Evolutionary conservation across 164 flowering plant genomes (phyloP), one percentile per base, ranked within the genome.

Genomic region (Nymphaea thermarum): DNA sequence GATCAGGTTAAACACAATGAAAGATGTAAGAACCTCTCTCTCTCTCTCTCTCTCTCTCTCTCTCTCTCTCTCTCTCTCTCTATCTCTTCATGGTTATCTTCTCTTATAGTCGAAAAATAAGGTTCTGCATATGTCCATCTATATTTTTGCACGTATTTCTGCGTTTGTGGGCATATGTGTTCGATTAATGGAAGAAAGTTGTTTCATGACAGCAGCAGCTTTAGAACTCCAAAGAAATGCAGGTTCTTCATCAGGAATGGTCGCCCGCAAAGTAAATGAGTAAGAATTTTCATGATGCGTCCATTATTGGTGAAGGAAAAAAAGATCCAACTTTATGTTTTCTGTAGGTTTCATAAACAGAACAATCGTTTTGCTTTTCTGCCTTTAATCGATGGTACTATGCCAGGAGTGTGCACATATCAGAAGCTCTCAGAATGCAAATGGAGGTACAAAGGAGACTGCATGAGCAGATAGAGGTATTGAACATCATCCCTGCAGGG

Each of bases 381-480:
- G 10, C 11, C 64, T 62, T 7, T 10, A 41, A 62, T 62, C 42
- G 10, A 6, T 25, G 36, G 36, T 62, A 51, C 7, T 17, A 11
- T 71, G 71, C 74, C 73, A 80, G 85, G 80, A 86, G 82, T 75
- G 82, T 73, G 65, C 86, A 86, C 73, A 72, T 84, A 66, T 78
- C 72, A 68, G 87, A 85, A 78, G 84, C 83, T 17, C 80, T 82
- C 70, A 82, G 92, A 87, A 90, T 90, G 98, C 98, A 91, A 82
- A 84, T 87, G 92, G 99, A 94, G 80, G 98, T 91, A 65, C 93
- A 91, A 72, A 85, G 99, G 82, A 91, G 99, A 72, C 79, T 94
- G 63, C 93, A 90, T 70, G 99, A 94, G 70, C 99, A 94, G 74
- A 43, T 94, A 42, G 99, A 94, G 97, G 99, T 91, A 82, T 67